Evolutionary conservation across 148 eudicot genomes (phyloP).

Genomic region (Fallopia convolvulus): DNA sequence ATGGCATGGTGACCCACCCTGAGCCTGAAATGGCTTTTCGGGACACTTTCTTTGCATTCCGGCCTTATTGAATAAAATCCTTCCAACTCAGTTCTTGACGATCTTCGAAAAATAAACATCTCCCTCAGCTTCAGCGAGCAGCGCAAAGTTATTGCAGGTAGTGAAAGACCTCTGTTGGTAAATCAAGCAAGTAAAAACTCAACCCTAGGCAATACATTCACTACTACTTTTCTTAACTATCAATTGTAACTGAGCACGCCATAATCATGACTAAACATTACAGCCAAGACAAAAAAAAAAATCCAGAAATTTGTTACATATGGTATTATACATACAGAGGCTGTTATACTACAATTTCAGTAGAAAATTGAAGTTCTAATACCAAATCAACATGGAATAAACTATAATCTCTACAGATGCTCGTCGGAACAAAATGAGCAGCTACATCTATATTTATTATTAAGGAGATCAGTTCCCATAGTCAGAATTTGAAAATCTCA

Average conservation of each 20-base stretch:
- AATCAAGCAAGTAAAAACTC: neutral
- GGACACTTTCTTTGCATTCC: constrained; percentile 67
- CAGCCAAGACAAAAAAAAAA: neutral
- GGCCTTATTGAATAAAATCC: constrained; percentile 57
- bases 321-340: neutral
- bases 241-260: neutral
- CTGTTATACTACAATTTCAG: neutral
- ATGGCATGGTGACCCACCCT: constrained; percentile 39
- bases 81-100: constrained; percentile 52
- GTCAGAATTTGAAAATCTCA: neutral
- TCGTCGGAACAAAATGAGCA: constrained; percentile 6
- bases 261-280: neutral
- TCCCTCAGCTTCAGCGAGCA: constrained; percentile 17
- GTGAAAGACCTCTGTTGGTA: constrained; percentile 5
- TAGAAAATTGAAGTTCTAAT: neutral
- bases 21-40: constrained; percentile 71
- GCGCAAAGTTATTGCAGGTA: neutral
- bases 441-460: neutral
- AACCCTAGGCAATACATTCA: neutral
- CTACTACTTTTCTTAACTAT: neutral
- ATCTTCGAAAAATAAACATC: constrained; percentile 29
- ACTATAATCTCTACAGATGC: neutral
- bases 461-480: neutral
- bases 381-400: neutral
- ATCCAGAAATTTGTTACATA: neutral